phyloP scores from a whole-genome alignment of 768 basidiomycete species.

The Tricholoma hemisulphureum region DNA sequence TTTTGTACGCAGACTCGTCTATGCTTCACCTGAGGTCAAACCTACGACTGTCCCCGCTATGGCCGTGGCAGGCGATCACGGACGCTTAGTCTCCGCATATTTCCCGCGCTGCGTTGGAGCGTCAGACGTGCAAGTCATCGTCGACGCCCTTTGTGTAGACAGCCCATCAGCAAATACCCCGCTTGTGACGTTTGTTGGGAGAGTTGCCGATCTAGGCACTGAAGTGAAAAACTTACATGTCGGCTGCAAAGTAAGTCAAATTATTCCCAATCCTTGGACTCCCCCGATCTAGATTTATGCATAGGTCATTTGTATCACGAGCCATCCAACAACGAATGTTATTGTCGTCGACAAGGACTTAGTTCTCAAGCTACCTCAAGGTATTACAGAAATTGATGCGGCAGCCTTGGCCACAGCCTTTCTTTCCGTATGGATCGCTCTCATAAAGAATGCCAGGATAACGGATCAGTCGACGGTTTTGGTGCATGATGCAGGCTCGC shows the following conservation, averaged over 20 bases:
- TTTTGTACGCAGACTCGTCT: slow-evolving; percentile 7
- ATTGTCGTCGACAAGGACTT: not conserved
- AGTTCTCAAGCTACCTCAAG: not conserved
- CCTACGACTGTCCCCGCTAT: not conserved
- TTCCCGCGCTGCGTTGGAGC: not conserved
- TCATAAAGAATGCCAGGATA: not conserved
- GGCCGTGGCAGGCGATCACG: not conserved
- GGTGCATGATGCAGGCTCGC: not conserved
- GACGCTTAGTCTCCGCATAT: not conserved
- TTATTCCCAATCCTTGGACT: not conserved
- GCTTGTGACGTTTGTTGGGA: not conserved
- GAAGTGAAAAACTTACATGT: not conserved
- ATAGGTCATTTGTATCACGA: not conserved
- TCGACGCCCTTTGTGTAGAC: not conserved
- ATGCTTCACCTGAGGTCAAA: not conserved
- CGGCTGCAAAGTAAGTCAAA: not conserved
- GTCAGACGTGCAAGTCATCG: not conserved
- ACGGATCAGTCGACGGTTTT: not conserved
- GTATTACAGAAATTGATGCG: not conserved
- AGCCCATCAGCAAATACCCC: not conserved
- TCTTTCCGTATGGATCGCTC: not conserved
- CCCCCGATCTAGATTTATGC: not conserved
- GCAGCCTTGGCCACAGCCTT: not conserved
- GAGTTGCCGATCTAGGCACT: not conserved
- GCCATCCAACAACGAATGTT: not conserved